A percentile compares a stretch with the other conserved stretches of the same genome.
phyloP scores from a whole-genome alignment of 192 early-diverging fungal genomes.

The Backusella macrospora region DNA sequence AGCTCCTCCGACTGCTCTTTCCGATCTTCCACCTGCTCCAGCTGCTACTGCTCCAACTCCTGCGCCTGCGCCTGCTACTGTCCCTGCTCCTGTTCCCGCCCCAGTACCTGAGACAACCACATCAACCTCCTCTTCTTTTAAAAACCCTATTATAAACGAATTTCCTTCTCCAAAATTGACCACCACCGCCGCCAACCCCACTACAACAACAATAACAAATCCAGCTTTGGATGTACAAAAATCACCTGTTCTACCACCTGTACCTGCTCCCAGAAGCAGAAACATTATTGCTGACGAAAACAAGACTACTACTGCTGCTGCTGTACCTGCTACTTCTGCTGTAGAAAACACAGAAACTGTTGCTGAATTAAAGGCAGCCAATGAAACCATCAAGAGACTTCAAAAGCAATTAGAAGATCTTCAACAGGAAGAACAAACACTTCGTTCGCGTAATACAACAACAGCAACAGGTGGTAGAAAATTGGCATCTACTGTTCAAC shows the following conservation, averaged over 20 bases:
- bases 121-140: not conserved
- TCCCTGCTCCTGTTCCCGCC: not conserved
- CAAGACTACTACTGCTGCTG: not conserved
- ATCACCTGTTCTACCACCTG: slow-evolving; percentile 5
- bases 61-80: not conserved
- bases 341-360: not conserved
- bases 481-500: slow-evolving; percentile 21
- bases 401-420: not conserved
- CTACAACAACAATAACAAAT: not conserved
- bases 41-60: not conserved
- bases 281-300: not conserved
- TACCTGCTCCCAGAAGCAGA: slow-evolving; percentile 1
- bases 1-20: not conserved
- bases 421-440: no score
- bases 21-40: slow-evolving; percentile 6
- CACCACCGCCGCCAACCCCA: not conserved
- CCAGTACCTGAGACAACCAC: not conserved
- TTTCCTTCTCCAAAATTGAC: not conserved
- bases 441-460: not conserved
- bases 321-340: not conserved
- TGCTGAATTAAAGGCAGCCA: slow-evolving; percentile 3
- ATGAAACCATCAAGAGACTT: not conserved
- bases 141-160: not conserved
- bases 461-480: not conserved
- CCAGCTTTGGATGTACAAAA: not conserved